Evolutionary conservation across 768 basidiomycete genomes (phyloP).

Genomic region (Collybiopsis confluens): DNA sequence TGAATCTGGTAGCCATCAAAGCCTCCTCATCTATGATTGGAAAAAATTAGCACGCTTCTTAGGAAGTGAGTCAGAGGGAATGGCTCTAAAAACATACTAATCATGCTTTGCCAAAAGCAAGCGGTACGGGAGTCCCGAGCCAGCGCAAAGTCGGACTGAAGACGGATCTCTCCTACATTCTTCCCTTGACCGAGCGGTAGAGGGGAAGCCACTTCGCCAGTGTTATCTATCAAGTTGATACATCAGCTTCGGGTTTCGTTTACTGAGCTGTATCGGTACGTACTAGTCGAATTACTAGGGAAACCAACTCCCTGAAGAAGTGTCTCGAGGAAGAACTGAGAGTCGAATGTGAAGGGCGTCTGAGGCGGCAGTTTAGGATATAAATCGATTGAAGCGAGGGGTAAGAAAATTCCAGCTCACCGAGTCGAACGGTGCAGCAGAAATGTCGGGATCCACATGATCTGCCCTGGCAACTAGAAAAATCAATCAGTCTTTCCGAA

Average conservation of each 20-base stretch:
- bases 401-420: conserved; percentile 10
- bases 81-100: conserved; percentile 15
- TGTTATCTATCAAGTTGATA: conserved; percentile 7
- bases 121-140: conserved; percentile 29
- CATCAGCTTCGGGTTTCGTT: background rate
- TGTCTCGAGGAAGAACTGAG: conserved; percentile 24
- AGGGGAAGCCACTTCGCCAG: conserved; percentile 19
- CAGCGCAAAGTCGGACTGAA: conserved; percentile 23
- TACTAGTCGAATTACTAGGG: conserved; percentile 21
- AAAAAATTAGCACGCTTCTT: too few species aligned
- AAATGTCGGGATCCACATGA: conserved; percentile 17
- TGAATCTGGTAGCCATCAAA: conserved; percentile 10
- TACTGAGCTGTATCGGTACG: background rate
- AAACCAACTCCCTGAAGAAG: conserved; percentile 22
- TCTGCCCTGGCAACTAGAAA: conserved; percentile 19
- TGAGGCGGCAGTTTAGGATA: conserved; percentile 15
- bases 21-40: conserved; percentile 3
- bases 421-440: conserved; percentile 9
- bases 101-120: conserved; percentile 36
- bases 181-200: conserved; percentile 9
- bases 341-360: conserved; percentile 27
- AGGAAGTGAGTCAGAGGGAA: too few species aligned
- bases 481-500: background rate
- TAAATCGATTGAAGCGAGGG: conserved; percentile 2
- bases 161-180: conserved; percentile 22